Evolutionary conservation across 2,329 filamentous ascomycete species (phyloP), one percentile per base, ranked within the genome.

Genomic region (Remersonia thermophila): DNA sequence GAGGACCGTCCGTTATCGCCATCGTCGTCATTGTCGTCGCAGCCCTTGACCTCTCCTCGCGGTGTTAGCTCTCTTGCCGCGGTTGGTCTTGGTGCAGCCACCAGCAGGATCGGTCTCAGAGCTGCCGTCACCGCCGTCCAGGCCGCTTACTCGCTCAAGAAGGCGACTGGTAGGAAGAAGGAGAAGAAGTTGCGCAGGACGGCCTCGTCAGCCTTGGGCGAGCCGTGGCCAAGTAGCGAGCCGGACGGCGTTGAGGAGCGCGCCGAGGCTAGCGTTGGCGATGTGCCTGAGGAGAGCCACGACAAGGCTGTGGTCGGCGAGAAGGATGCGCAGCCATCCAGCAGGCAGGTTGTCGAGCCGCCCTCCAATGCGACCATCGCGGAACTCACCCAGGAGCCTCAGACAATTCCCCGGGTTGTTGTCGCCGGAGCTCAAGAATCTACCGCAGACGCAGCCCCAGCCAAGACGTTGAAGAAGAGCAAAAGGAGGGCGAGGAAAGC

Each of bases 91-190:
- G 13, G 27, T n/a, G 12, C 11, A 7, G 5, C 11, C 4, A 14
- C 12, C 11, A n/a, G 9, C 33, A 39, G 16, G 36, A 32, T 16
- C 7, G 27, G 27, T 12, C 6, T 28, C 4, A 11, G 12, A 4
- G 11, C 27, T 6, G 13, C 27, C 12, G 27, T 14, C 7, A 12
- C 12, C 5, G 32, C 32, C 18, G 36, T 35, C 23, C 33, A 16
- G n/a, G 18, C 35, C 14, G 27, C 30, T 6, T 33, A 45, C 18
- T 38, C 40, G n/a, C 36, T 45, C 33, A 45, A 43, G 27, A 39
- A 28, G 34, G 40, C 34, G 3, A 30, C 29, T 1, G 27, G 30
- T 5, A 55, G 54, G 47, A 57, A 54, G 41, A 41, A 38, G 9
- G 33, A 34, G 14, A 39, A 37, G 40, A 35, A 25, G 17, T 10